Evolutionary conservation across 1,284 basidiomycete species (phyloP).

Genomic region (Sporisorium exsertum): DNA sequence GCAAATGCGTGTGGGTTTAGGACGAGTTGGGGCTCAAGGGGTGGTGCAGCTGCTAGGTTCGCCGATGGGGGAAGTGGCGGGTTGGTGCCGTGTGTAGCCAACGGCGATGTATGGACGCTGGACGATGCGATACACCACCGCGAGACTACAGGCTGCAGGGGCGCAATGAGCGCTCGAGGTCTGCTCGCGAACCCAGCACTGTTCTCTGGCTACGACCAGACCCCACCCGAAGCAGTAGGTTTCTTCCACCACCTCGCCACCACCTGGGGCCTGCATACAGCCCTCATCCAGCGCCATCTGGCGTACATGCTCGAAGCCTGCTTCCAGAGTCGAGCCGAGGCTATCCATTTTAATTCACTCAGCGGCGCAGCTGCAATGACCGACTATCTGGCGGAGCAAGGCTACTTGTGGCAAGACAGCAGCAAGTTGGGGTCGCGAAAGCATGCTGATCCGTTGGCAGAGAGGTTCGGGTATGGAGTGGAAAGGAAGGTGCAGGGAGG

Average conservation of each 20-base stretch:
- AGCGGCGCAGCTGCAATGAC: constrained; percentile 71
- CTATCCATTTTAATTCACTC: constrained; percentile 73
- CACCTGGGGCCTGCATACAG: constrained; percentile 73
- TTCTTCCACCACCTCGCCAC: constrained; percentile 72
- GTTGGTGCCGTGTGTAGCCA: constrained; percentile 73
- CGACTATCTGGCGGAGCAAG: constrained; percentile 72
- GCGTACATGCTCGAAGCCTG: constrained; percentile 75
- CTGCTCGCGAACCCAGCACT: constrained; percentile 75
- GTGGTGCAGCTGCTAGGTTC: constrained; percentile 38
- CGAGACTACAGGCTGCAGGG: constrained; percentile 72
- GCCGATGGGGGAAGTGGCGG: constrained; percentile 69
- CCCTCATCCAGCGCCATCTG: constrained; percentile 73
- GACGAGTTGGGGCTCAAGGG: constrained; percentile 48
- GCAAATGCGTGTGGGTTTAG: constrained; percentile 64
- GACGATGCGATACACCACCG: constrained; percentile 72
- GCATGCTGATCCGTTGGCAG: constrained; percentile 30
- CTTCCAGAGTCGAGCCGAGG: constrained; percentile 71
- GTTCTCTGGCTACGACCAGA: constrained; percentile 73
- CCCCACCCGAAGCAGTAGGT: constrained; percentile 72
- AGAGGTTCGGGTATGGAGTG: constrained; percentile 26
- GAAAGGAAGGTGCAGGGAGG: not conserved
- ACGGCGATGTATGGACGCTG: constrained; percentile 74
- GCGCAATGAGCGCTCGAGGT: constrained; percentile 75
- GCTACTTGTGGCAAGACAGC: constrained; percentile 35
- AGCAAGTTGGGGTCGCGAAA: not conserved